Evolutionary conservation across 1,139 yeast species (phyloP), one percentile per base, ranked within the genome.

Genomic region (Candida labiduridarum): DNA sequence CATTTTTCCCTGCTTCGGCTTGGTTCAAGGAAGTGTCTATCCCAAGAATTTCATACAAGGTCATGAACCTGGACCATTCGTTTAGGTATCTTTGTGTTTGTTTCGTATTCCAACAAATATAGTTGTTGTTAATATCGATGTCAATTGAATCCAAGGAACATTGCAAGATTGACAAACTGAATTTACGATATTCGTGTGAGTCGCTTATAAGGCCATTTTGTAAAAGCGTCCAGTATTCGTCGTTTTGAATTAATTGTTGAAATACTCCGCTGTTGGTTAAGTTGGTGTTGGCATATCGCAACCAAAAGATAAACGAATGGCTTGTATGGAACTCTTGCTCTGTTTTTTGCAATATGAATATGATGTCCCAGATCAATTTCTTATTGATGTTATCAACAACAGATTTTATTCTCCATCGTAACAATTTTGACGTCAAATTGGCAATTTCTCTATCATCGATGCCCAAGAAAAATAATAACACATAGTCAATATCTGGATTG

Each of bases 1-100:
- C 96, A 7, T 69, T 68, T 1, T 81, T 68, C 0, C 96, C 95
- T 11, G 91, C 97, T 57, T 85, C 85, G 0, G 94, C 84, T 66
- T 91, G 97, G 60, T 91, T 92, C 59, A 89, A 71, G 0, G 97
- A 88, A 0, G 96, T 85, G 63, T 91, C 97, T 45, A 91, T 79
- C 1, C 91, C 95, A 39, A 89, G 70, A 45, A 91, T 87, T 61
- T 91, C 96, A 57, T 83, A 87, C 12, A 91, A 69, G 0, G 96
- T 88, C 33, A 83, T 75, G 59, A 75, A 91, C 53, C 89, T 76
- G 45, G 81, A 78, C 97, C 97, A 91, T 44, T 83, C 82, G 14
- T 71, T 72, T 35, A 80, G 59, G 46, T 77, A 73, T 2, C 59
- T 58, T 0, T 62, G 61, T 2, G 59, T 59, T 1, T 71, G 56